phyloP scores from a whole-genome alignment of 257 asterid genomes.

The Anisodus tanguticus region DNA sequence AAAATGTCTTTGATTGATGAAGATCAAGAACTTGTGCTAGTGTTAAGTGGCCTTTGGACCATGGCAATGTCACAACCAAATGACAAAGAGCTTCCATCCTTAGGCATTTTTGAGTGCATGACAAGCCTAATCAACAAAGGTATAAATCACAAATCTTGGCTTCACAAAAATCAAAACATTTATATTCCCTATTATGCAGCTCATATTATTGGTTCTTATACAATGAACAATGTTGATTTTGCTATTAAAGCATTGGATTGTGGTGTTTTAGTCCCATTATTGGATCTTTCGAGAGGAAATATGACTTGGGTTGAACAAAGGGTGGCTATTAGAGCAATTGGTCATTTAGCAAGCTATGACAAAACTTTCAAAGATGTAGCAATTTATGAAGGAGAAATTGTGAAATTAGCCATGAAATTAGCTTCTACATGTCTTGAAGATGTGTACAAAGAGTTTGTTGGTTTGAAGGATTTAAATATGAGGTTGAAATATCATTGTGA shows the following conservation, averaged over 20 bases:
- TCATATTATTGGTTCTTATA: conserved; percentile 79
- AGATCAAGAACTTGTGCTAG: conserved; percentile 61
- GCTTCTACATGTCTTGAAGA: conserved; percentile 62
- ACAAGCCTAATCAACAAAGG: conserved; percentile 53
- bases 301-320: conserved; percentile 93
- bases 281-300: conserved; percentile 76
- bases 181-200: conserved; percentile 84
- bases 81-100: conserved; percentile 60
- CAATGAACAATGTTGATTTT: conserved; percentile 55
- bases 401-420: conserved; percentile 51
- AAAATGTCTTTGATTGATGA: conserved; percentile 51
- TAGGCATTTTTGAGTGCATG: conserved; percentile 80
- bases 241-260: conserved; percentile 63
- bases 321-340: conserved; percentile 81
- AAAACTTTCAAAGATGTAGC: conserved; percentile 52
- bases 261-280: conserved; percentile 56
- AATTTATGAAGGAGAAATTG: conserved; percentile 56
- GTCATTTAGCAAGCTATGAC: conserved; percentile 81
- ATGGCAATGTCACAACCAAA: conserved; percentile 70
- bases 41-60: conserved; percentile 73
- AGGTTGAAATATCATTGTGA: conserved; percentile 56
- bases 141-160: conserved; percentile 56
- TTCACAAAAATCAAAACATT: conserved; percentile 59
- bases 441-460: conserved; percentile 61
- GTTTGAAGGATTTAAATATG: conserved; percentile 44